Conservation (phyloP, 495 filamentous ascomycete species). For the Penicillium manginii region DNA sequence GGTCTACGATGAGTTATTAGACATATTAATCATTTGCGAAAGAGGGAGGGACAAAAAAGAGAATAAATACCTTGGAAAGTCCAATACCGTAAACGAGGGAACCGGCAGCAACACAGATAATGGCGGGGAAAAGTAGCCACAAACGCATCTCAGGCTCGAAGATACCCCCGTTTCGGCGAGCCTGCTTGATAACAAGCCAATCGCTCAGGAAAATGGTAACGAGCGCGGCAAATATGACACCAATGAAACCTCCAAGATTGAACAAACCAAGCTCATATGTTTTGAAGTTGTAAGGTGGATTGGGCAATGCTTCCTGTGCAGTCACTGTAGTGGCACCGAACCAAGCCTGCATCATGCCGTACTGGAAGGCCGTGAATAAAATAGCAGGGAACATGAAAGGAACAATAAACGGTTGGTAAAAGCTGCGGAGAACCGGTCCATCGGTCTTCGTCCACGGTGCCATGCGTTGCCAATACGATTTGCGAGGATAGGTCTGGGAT, state of each 20-base stretch:
- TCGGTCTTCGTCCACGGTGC: conserved; percentile 19
- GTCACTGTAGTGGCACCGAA: conserved; percentile 7
- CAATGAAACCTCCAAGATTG: conserved; percentile 34
- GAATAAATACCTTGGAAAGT: conserved; percentile 4
- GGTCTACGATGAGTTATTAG: conserved; percentile 11
- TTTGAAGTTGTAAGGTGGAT: conserved; percentile 38
- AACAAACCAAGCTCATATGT: conserved; percentile 31
- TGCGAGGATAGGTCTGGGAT: conserved; percentile 16
- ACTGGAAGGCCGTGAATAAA: conserved; percentile 7
- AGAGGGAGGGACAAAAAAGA: not conserved
- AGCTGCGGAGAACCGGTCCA: conserved; percentile 8
- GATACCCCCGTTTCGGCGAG: conserved; percentile 34
- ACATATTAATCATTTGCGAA: not conserved
- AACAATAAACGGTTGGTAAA: conserved; percentile 18
- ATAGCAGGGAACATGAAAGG: conserved; percentile 12
- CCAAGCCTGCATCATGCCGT: conserved; percentile 17
- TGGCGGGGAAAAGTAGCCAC: conserved; percentile 21
- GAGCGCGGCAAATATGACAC: conserved; percentile 28
- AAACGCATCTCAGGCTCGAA: conserved; percentile 38
- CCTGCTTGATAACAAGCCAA: conserved; percentile 28
- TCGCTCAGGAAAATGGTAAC: conserved; percentile 31
- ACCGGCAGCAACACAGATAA: conserved; percentile 1
- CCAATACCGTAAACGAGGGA: not conserved
- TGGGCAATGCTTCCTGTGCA: conserved; percentile 12
- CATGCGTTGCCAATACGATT: conserved; percentile 14